Evolutionary conservation across 1,139 yeast genomes (phyloP).

Genomic region (Petasospora fabianii): DNA sequence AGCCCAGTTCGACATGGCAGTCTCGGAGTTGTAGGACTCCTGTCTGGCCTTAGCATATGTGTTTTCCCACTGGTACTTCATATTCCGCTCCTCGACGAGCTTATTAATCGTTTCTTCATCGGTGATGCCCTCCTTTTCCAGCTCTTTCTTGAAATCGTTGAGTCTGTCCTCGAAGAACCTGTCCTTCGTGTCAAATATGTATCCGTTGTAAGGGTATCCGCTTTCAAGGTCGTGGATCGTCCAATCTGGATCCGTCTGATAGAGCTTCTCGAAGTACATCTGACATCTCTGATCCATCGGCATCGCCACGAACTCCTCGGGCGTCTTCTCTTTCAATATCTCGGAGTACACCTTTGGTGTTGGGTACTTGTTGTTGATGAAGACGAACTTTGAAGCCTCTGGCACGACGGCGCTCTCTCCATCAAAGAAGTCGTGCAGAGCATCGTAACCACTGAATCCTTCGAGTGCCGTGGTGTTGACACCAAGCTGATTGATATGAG

Average conservation of each 20-base stretch:
- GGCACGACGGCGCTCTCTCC: not conserved
- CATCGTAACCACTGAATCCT: not conserved
- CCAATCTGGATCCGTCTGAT: conserved; percentile 29
- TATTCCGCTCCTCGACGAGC: conserved; percentile 14
- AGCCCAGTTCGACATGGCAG: conserved; percentile 20
- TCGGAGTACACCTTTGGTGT: conserved; percentile 19
- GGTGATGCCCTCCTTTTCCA: conserved; percentile 12
- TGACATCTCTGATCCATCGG: conserved; percentile 26
- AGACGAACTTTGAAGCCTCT: conserved; percentile 7
- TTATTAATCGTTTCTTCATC: conserved; percentile 16
- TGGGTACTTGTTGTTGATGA: conserved; percentile 21
- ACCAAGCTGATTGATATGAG: not conserved
- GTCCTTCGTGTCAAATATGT: conserved; percentile 25
- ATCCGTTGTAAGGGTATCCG: conserved; percentile 21
- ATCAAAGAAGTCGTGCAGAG: conserved; percentile 8
- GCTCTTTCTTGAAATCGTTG: conserved; percentile 15
- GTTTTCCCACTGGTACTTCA: conserved; percentile 20
- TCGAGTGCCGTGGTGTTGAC: conserved; percentile 1
- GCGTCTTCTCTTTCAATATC: conserved; percentile 13
- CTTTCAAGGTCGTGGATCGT: conserved; percentile 22
- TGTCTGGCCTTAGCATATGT: conserved; percentile 12
- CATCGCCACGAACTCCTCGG: conserved; percentile 16
- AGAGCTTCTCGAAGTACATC: conserved; percentile 28
- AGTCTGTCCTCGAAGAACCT: conserved; percentile 18
- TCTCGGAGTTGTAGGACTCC: conserved; percentile 22